Evolutionary conservation across 495 filamentous ascomycete species (phyloP), one percentile per base, ranked within the genome.

Genomic region (Arthonia radiata): DNA sequence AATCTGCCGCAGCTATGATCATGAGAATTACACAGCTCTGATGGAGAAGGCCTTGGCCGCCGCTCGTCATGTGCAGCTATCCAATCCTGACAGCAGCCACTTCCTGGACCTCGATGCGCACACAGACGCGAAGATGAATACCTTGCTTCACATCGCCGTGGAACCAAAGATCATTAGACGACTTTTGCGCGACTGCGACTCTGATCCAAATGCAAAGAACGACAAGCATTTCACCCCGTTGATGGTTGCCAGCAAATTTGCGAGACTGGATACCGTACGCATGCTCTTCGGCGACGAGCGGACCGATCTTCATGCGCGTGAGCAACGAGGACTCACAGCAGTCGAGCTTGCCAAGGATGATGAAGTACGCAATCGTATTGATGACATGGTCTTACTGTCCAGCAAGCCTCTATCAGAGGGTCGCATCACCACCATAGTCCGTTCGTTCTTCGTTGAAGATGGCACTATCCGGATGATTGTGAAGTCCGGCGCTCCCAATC

Each of bases 241-340:
- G 27, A 99, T 99, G 89, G 76, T 94, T 30, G 83, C 82, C n/a
- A 92, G 81, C 56, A 99, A 99, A 48, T 99, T 92, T 39, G 86
- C 83, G 14, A 65, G 89, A 24, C 72, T 90, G 11, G 86, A 93
- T 34, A 73, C 82, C 58, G 83, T 99, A 4, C 64, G 81, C 31
- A 69, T 69, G 10, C 56, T 99, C 8, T 93, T 91, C 41, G 59
- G 65, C 25, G 89, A 94, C 44, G 59, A 76, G 10, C 56, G 89
- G 31, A 80, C 93, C 4, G 89, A 99, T 44, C 50, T 79, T 1
- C 62, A 68, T 18, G 66, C 80, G 15, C 80, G 74, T 42, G 89
- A 99, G 36, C 44, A 75, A 8, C 66, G 89, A 28, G 89, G 89
- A 2, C 54, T 99, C 39, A 93, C 83, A 15, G 89, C 89, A 2